Evolutionary conservation across 169 alveolate genomes (phyloP).

Genomic region (Cytauxzoon felis): DNA sequence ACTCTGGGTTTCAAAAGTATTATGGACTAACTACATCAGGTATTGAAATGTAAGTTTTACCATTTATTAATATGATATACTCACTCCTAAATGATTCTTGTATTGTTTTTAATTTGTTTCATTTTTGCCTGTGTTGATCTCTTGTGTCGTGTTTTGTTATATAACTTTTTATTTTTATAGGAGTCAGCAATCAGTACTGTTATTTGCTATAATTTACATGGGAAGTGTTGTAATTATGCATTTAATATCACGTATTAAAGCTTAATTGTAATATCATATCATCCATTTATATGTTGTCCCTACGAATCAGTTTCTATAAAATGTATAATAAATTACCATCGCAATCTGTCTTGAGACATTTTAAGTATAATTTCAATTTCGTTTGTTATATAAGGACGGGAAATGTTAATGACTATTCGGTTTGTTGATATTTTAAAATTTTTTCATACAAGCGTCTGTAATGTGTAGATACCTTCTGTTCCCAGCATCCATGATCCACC

Average conservation of each 20-base stretch:
- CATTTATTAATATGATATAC: no score
- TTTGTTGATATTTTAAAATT: not conserved
- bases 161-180: constrained; percentile 27
- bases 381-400: no score
- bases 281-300: not conserved
- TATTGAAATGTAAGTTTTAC: constrained; percentile 35
- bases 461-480: constrained; percentile 5
- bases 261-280: not conserved
- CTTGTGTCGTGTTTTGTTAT: no score
- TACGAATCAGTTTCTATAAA: not conserved
- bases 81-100: no score
- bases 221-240: constrained; percentile 76
- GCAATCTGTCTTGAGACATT: not conserved
- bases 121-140: no score
- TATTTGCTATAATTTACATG: constrained; percentile 68
- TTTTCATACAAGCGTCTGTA: not conserved
- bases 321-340: not conserved
- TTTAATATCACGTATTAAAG: constrained; percentile 66
- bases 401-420: no score
- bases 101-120: no score
- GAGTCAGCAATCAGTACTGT: constrained; percentile 73
- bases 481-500: constrained; percentile 77
- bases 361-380: not conserved
- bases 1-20: constrained; percentile 59
- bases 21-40: constrained; percentile 56